phyloP scores from a whole-genome alignment of 768 basidiomycete species.

The Mrakia gelida region DNA sequence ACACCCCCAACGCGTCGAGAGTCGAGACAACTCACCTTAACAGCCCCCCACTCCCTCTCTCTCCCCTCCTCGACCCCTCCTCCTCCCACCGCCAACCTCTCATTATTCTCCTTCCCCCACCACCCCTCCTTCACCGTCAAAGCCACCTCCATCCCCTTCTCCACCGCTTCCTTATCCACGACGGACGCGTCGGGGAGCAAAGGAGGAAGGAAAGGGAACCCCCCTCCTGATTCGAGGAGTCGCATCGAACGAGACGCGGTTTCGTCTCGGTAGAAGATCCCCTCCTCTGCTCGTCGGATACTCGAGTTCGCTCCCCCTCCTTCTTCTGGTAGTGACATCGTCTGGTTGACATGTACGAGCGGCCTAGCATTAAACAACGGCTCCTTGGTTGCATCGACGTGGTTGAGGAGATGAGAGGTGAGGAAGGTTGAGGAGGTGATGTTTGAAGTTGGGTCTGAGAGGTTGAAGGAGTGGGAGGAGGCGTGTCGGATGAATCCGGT shows the following conservation, averaged over 20 bases:
- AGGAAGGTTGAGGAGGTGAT: not conserved
- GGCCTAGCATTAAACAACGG: not conserved
- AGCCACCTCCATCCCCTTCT: not conserved
- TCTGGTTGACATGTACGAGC: not conserved
- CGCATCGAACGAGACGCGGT: no score
- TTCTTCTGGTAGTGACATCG: not conserved
- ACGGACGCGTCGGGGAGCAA: not conserved
- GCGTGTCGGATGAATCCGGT: conserved; percentile 26
- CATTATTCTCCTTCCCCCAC: conserved; percentile 17
- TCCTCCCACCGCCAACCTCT: not conserved
- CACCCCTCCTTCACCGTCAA: conserved; percentile 18
- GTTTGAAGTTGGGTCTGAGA: not conserved
- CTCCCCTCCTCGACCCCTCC: not conserved
- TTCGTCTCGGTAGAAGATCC: not conserved
- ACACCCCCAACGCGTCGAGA: not conserved
- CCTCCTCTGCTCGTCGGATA: not conserved
- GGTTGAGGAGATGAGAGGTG: not conserved
- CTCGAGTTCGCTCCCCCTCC: not conserved
- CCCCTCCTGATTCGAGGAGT: no score
- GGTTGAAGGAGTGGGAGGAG: conserved; percentile 12
- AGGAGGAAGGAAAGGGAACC: conserved; percentile 15
- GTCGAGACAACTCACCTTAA: not conserved
- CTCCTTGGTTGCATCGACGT: not conserved
- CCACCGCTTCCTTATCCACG: not conserved
- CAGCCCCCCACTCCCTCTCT: not conserved